These are phyloP conservation scores for Euryodendron excelsum DNA, from an alignment of 148 eudicot species.

Conservation along the genomic window DNA sequence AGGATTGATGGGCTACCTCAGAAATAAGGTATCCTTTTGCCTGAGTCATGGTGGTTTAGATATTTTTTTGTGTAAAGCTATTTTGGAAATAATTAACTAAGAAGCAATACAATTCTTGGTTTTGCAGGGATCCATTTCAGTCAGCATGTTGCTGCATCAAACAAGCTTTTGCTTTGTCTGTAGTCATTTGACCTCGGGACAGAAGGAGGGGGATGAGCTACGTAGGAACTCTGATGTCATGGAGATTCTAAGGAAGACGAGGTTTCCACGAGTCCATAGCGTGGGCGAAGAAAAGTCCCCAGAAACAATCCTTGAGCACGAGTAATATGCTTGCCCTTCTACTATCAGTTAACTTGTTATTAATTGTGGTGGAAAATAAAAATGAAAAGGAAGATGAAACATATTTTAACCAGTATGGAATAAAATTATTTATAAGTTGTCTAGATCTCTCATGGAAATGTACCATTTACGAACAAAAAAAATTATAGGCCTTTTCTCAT, in stretches of 20 bases:
- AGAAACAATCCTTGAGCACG: conserved; percentile 87
- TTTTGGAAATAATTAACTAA: too few species aligned
- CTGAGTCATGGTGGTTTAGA: neutral
- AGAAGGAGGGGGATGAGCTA: conserved; percentile 91
- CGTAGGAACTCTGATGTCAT: conserved; percentile 93
- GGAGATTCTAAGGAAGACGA: conserved; percentile 85
- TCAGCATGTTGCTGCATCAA: conserved; percentile 87
- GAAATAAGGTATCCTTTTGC: conserved; percentile 66
- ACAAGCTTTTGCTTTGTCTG: conserved; percentile 97
- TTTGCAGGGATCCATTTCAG: conserved; percentile 86
- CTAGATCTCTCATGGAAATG: neutral
- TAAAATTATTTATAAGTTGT: neutral
- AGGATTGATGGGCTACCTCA: conserved; percentile 95
- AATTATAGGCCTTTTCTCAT: neutral
- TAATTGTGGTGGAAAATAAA: neutral
- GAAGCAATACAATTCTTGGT: neutral
- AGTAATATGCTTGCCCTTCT: conserved; percentile 44
- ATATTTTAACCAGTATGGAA: neutral
- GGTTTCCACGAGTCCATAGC: conserved; percentile 76
- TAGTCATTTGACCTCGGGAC: conserved; percentile 89
- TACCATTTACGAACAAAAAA: too few species aligned
- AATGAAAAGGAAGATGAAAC: neutral
- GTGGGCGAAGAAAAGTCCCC: conserved; percentile 72
- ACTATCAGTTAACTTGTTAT: neutral
- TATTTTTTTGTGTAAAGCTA: neutral